Base-by-base conservation (phyloP, 805 yeast species). In the Cyberlindnera euphorbiiphila region DNA sequence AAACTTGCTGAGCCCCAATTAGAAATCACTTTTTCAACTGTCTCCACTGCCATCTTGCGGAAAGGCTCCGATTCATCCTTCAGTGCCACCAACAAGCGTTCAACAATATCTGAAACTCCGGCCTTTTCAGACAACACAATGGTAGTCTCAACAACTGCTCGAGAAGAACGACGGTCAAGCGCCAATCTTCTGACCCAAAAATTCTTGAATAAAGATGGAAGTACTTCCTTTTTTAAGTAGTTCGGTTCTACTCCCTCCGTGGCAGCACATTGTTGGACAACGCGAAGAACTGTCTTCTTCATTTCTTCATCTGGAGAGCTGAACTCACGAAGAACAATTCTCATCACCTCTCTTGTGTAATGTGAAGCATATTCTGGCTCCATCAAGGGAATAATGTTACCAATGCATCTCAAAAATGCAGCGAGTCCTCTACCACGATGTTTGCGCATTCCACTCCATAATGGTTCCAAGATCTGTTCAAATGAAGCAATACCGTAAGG, bases 401-500 rank as follows among this genome's bases (percentile, higher is more conserved):
- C 96, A 17, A 89, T 66, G 35, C 94, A 84, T 52, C 76, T 77
- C 44, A 91, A 55, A 53, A 83, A 86, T 2, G 86, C 77, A 0
- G 95, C 83, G 34, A 88, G 66, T 0, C 79, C 70, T 49, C 77
- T 75, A 5, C 97, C 97, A 44, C 95, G 67, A 45, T 85, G 93
- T 26, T 71, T 71, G 31, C 77, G 71, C 17, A 86, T 72, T 5
- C 95, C 96, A 9, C 65, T 61, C 95, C 96, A 88, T 6, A 86
- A 62, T 0, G 87, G 84, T 38, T 85, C 91, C 24, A 91, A 54
- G 0, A 62, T 61, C 2, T 25, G 33, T 50, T 88, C 94, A 56
- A 91, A 89, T 0, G 91, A 77, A 50, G 86, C 96, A 38, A 85
- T 82, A 31, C 98, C 98, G 60, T 83, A 86, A 0, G 98, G 98